Evolutionary conservation across 2,329 filamentous ascomycete genomes (phyloP).

Genomic region (Clarireedia homoeocarpa): DNA sequence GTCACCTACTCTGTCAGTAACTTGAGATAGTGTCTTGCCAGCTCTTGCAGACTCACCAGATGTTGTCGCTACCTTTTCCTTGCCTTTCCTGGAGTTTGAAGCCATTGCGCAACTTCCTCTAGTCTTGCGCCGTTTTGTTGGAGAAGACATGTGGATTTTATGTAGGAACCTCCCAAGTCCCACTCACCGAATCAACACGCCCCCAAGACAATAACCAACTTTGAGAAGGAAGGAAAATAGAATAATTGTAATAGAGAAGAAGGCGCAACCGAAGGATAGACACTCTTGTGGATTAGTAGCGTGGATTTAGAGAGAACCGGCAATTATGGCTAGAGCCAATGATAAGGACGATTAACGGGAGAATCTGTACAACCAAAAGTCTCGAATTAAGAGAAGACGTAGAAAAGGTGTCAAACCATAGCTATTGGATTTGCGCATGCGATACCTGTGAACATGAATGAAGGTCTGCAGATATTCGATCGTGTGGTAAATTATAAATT

Average conservation of each 20-base stretch:
- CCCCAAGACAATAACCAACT: no score
- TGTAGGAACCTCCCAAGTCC: background rate
- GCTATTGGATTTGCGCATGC: background rate
- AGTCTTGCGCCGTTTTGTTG: constrained; percentile 22
- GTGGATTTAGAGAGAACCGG: no score
- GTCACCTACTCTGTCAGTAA: constrained; percentile 4
- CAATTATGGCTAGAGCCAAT: no score
- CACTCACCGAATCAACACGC: no score
- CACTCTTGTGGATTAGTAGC: no score
- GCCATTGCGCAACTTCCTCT: constrained; percentile 9
- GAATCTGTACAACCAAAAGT: background rate
- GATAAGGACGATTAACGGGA: background rate
- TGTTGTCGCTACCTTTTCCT: background rate
- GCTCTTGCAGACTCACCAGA: background rate
- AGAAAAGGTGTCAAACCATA: no score
- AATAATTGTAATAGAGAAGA: background rate
- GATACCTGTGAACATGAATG: background rate
- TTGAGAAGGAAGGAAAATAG: no score
- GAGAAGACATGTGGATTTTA: constrained; percentile 8
- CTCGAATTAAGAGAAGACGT: background rate
- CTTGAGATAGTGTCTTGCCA: background rate
- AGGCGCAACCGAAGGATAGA: background rate
- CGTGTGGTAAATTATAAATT: background rate
- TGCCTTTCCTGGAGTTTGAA: constrained; percentile 5
- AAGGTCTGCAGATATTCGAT: background rate